Percentiles rank a stretch among this genome's conserved stretches.
Conservation (phyloP, 2,329 filamentous ascomycete species). For the Trematosphaeria pertusa region DNA sequence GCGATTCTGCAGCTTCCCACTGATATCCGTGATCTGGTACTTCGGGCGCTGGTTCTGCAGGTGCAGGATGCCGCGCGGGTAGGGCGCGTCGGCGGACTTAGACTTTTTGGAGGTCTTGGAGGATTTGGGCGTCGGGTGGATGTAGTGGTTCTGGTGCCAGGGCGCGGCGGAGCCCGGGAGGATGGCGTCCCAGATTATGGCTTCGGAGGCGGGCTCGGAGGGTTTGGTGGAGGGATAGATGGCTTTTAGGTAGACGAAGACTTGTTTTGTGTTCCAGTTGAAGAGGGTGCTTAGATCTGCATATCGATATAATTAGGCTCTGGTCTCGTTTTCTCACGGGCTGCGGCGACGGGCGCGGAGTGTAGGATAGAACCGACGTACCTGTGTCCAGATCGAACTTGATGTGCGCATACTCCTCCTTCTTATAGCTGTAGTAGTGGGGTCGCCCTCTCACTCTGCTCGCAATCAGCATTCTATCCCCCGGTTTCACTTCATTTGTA, state of each 20-base stretch:
- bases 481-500: neutral
- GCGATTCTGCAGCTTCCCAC: conserved; percentile 75
- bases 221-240: conserved; percentile 63
- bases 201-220: conserved; percentile 60
- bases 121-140: conserved; percentile 65
- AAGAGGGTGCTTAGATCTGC: conserved; percentile 87
- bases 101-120: conserved; percentile 48
- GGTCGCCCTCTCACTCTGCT: conserved; percentile 83
- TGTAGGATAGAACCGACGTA: conserved; percentile 37
- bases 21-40: conserved; percentile 94
- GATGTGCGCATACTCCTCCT: conserved; percentile 94
- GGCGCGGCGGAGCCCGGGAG: conserved; percentile 75
- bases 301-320: neutral
- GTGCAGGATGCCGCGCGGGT: conserved; percentile 71
- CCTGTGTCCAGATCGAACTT: conserved; percentile 88
- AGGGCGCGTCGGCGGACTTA: conserved; percentile 34
- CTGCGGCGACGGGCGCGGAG: neutral
- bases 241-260: conserved; percentile 95
- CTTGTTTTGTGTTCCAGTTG: conserved; percentile 99
- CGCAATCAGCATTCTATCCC: neutral
- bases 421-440: conserved; percentile 93
- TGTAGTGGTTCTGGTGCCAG: conserved; percentile 58
- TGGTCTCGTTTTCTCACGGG: neutral
- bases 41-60: conserved; percentile 89
- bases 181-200: conserved; percentile 95